Base-by-base conservation (phyloP, 495 filamentous ascomycete genomes). In the Cercophora sp. region DNA sequence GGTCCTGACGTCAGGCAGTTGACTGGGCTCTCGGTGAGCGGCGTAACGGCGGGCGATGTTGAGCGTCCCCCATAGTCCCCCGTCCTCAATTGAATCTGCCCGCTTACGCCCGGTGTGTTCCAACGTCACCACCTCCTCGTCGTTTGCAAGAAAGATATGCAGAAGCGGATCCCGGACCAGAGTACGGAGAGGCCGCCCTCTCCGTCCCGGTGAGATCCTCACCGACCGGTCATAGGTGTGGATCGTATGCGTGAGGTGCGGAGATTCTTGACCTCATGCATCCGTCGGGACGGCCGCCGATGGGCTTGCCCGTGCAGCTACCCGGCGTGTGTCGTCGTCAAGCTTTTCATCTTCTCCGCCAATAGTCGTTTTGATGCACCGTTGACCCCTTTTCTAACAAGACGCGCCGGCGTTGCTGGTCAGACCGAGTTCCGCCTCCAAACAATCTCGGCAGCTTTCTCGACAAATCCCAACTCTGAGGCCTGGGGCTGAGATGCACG, bases 241-340 rank as follows among this genome's bases (percentile, higher is more conserved):
- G 13, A 6, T 32, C 6, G 29, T 32, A 32, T 6, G 29, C n/a
- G n/a, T n/a, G 29, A 32, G 6, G 6, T 32, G 29, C 29, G 8
- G 29, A 32, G 40, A 25, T 43, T 43, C 18, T 15, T 18, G 8
- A 39, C 35, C 8, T 43, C 40, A 16, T 43, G 37, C 40, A 22
- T 9, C 20, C 40, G 40, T 22, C 40, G 25, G 40, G 22, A 43
- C 40, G 40, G 40, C 40, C 40, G 40, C 40, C 40, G n/a, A 43
- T 6, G 40, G 18, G 16, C 20, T 22, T 22, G 40, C 23, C 40
- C 23, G 40, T 43, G 40, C 26, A 5, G 25, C 40, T 4, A 8
- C 23, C 23, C 39, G 13, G 8, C 39, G 39, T 43, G 40, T 24
- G 16, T 43, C 16, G 16, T 8, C 40, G 40, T 18, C 8, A 18